A percentile compares a stretch with the other conserved stretches of the same genome.
Evolutionary conservation across 2,329 filamentous ascomycete species (phyloP).

Genomic region (Cytospora chrysosperma): DNA sequence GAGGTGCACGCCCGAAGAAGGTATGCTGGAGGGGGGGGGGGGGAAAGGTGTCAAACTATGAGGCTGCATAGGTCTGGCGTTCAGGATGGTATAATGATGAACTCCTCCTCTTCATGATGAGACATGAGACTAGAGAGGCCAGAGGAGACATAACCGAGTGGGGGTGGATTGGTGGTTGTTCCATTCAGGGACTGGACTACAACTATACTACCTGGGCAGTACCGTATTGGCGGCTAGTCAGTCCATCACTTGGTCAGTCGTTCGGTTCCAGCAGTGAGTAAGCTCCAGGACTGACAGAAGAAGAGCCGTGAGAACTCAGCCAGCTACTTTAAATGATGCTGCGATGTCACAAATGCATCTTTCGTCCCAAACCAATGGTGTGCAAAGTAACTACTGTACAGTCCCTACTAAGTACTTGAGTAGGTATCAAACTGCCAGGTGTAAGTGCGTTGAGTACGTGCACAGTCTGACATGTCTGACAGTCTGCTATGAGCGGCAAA

Average conservation of each 20-base stretch:
- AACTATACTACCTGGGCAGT: too few species aligned
- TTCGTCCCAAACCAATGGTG: not conserved
- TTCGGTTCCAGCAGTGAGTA: not conserved
- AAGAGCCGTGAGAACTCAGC: not conserved
- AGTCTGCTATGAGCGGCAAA: not conserved
- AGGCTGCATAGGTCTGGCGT: constrained; percentile 19
- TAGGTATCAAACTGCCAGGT: too few species aligned
- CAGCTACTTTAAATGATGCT: not conserved
- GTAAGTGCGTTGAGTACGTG: too few species aligned
- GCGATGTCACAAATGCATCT: not conserved
- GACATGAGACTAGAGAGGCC: not conserved
- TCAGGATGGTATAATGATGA: constrained; percentile 8
- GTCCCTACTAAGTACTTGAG: too few species aligned
- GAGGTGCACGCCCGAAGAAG: not conserved
- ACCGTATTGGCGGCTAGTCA: not conserved
- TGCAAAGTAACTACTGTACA: not conserved
- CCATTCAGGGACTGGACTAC: not conserved
- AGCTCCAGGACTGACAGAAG: not conserved
- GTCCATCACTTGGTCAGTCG: not conserved
- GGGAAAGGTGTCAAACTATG: constrained; percentile 18
- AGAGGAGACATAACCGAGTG: not conserved
- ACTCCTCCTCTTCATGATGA: not conserved
- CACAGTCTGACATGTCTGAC: too few species aligned
- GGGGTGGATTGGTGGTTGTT: not conserved
- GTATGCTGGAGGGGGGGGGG: not conserved